A percentile compares a stretch with the other conserved stretches of the same genome.
Conservation (phyloP, 768 basidiomycete genomes). For the Kwoniella sp. region DNA sequence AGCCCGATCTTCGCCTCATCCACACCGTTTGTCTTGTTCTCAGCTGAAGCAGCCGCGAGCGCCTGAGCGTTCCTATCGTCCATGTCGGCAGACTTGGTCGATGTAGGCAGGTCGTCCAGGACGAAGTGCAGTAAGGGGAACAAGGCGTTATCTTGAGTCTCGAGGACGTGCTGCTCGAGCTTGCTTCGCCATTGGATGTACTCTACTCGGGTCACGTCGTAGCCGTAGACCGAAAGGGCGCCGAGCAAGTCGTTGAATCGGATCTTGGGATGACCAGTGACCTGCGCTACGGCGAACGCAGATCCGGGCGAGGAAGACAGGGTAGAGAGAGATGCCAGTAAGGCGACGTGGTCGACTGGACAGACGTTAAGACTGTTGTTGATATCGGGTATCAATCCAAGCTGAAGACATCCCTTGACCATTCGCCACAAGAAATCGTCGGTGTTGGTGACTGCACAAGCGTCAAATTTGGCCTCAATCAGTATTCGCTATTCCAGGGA, state of each 20-base stretch:
- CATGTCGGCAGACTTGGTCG: slow-evolving; percentile 88
- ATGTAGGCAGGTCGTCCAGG: slow-evolving; percentile 93
- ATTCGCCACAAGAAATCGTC: slow-evolving; percentile 99
- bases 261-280: slow-evolving; percentile 80
- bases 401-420: slow-evolving; percentile 96
- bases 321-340: slow-evolving; percentile 73
- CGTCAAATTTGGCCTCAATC: neutral
- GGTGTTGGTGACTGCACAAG: slow-evolving; percentile 84
- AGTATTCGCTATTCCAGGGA: neutral
- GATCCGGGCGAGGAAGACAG: slow-evolving; percentile 59
- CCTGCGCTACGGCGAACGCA: slow-evolving; percentile 61
- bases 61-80: slow-evolving; percentile 81
- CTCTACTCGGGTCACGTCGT: slow-evolving; percentile 73
- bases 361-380: slow-evolving; percentile 99
- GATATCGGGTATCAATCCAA: slow-evolving; percentile 95
- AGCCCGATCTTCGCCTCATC: slow-evolving; percentile 74
- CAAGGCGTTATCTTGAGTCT: slow-evolving; percentile 90
- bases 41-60: slow-evolving; percentile 61
- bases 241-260: slow-evolving; percentile 86
- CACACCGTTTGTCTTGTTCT: slow-evolving; percentile 64
- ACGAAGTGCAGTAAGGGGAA: slow-evolving; percentile 98
- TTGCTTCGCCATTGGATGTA: slow-evolving; percentile 89
- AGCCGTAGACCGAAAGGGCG: slow-evolving; percentile 77
- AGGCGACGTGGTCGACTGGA: slow-evolving; percentile 93
- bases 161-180: slow-evolving; percentile 93